Conservation (phyloP, 345 rosid genomes). For the Euphorbia tirucalli region DNA sequence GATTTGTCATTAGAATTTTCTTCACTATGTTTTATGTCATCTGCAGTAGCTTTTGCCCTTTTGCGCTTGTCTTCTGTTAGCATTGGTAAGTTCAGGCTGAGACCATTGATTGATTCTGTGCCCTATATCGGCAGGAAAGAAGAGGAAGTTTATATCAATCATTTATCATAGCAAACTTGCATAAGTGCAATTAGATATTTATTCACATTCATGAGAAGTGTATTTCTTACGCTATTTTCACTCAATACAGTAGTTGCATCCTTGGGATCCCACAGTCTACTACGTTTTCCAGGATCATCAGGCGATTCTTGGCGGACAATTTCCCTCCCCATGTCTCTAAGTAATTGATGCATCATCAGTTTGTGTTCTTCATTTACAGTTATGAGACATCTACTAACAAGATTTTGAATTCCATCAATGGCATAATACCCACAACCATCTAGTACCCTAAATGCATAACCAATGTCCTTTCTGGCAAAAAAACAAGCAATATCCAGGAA, state of each 20-base stretch:
- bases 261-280: constrained; percentile 14
- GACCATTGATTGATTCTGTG: constrained; percentile 10
- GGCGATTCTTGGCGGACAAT: constrained; percentile 17
- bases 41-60: not conserved
- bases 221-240: constrained; percentile 11
- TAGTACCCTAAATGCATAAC: not conserved
- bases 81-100: constrained; percentile 1
- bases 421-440: constrained; percentile 9
- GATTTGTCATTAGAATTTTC: not conserved
- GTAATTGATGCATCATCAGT: constrained; percentile 17
- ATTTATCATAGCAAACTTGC: not conserved
- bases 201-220: not conserved
- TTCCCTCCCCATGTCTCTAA: constrained; percentile 25
- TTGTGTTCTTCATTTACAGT: constrained; percentile 6
- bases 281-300: constrained; percentile 21
- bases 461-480: constrained; percentile 5
- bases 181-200: not conserved
- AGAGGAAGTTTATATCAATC: not conserved
- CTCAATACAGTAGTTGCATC: constrained; percentile 6
- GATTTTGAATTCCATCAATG: constrained; percentile 6
- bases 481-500: constrained; percentile 16
- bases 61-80: constrained; percentile 6
- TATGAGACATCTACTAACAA: constrained; percentile 8
- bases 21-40: not conserved
- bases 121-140: constrained; percentile 1